Conservation (phyloP, 208 protist species). For the Crithidia expoeki region DNA sequence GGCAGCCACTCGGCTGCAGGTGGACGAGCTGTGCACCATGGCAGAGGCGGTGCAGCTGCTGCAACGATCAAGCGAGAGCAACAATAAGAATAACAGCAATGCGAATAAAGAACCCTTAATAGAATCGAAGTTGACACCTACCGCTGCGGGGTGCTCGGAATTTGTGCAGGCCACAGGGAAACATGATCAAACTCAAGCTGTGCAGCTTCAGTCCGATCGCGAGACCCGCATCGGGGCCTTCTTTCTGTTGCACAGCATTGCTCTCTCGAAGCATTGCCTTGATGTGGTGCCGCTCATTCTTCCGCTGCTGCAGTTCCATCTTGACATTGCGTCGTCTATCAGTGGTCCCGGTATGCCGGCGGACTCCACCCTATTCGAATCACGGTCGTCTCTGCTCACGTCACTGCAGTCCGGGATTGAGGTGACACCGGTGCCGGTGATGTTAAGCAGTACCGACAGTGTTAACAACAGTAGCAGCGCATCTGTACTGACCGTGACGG, state of each 20-base stretch:
- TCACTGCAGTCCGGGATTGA: conserved; percentile 23
- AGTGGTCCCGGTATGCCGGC: not conserved
- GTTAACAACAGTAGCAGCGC: conserved; percentile 1
- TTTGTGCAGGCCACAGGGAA: too few species aligned
- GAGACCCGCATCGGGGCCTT: conserved; percentile 37
- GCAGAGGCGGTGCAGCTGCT: conserved; percentile 50
- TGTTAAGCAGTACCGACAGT: not conserved
- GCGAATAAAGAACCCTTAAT: too few species aligned
- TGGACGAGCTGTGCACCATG: conserved; percentile 66
- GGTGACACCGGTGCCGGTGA: conserved; percentile 15
- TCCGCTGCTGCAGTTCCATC: conserved; percentile 2
- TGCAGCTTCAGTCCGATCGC: conserved; percentile 15
- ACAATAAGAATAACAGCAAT: too few species aligned
- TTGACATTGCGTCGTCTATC: not conserved
- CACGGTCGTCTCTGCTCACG: not conserved
- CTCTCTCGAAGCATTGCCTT: conserved; percentile 56
- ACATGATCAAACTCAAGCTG: too few species aligned
- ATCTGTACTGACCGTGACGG: conserved; percentile 10
- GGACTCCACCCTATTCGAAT: not conserved
- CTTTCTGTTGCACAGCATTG: conserved; percentile 57
- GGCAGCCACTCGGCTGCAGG: conserved; percentile 28
- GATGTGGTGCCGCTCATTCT: conserved; percentile 37
- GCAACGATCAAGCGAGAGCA: conserved; percentile 9
- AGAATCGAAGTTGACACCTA: not conserved
- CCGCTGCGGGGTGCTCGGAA: not conserved